These are phyloP conservation scores for Amaranthus hypochondriacus DNA, from an alignment of 148 eudicot genomes.

Conservation along the genomic window DNA sequence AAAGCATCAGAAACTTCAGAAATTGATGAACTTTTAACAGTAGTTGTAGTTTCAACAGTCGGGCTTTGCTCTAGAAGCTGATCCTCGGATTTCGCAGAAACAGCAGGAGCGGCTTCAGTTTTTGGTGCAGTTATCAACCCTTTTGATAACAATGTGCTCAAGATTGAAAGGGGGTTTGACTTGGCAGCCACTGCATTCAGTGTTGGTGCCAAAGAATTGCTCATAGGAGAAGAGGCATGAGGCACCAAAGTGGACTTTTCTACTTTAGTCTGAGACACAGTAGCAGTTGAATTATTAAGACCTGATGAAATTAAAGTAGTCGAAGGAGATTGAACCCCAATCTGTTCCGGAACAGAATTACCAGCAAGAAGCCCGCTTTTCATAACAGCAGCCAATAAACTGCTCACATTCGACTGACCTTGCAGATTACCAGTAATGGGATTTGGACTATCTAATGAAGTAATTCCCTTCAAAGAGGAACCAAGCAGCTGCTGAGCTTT, in stretches of 20 bases:
- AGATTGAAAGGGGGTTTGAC: slow-evolving; percentile 60
- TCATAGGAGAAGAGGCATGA: slow-evolving; percentile 29
- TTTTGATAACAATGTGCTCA: slow-evolving; percentile 61
- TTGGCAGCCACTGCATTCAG: slow-evolving; percentile 29
- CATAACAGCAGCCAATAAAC: slow-evolving; percentile 55
- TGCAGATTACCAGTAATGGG: slow-evolving; percentile 29
- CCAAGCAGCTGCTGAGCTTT: slow-evolving; percentile 29
- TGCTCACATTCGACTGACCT: slow-evolving; percentile 45
- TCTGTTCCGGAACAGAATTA: slow-evolving; percentile 26
- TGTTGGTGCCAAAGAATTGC: slow-evolving; percentile 29
- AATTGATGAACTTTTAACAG: slow-evolving; percentile 23
- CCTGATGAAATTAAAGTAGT: slow-evolving; percentile 18
- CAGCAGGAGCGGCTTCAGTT: slow-evolving; percentile 34
- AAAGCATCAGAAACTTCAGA: slow-evolving; percentile 23
- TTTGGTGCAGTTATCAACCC: too few relatives aligned
- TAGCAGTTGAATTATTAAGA: slow-evolving; percentile 18
- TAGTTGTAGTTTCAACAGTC: slow-evolving; percentile 20
- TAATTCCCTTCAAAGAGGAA: slow-evolving; percentile 22
- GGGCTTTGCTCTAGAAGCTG: slow-evolving; percentile 28
- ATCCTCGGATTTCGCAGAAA: slow-evolving; percentile 17
- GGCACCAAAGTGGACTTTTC: slow-evolving; percentile 37
- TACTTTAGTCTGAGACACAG: slow-evolving; percentile 32
- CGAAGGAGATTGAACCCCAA: slow-evolving; percentile 33
- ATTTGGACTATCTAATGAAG: slow-evolving; percentile 36
- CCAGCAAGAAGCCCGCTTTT: slow-evolving; percentile 45